A percentile compares a stretch with the other conserved stretches of the same genome.
phyloP scores from a whole-genome alignment of 2,329 filamentous ascomycete species.

The Berkeleyomyces basicola region DNA sequence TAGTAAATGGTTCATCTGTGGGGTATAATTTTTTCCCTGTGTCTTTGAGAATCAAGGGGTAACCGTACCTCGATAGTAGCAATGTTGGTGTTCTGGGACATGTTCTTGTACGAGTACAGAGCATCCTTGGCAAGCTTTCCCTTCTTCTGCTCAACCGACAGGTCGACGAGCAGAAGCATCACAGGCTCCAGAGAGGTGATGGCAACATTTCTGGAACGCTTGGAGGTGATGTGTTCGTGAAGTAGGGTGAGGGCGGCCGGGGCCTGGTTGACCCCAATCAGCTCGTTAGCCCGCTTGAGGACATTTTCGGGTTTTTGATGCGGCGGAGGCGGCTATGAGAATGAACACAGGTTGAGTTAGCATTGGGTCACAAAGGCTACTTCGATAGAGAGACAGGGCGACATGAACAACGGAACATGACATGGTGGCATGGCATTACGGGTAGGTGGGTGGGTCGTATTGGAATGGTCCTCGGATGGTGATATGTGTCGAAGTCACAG shows the following conservation, averaged over 20 bases:
- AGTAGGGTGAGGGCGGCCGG: conserved; percentile 84
- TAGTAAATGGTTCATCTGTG: no score
- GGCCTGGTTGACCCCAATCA: conserved; percentile 92
- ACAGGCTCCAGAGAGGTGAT: conserved; percentile 94
- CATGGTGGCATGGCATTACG: not conserved
- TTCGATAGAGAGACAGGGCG: not conserved
- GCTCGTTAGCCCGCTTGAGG: conserved; percentile 93
- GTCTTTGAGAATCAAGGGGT: not conserved
- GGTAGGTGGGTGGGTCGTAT: not conserved
- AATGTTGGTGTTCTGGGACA: conserved; percentile 96
- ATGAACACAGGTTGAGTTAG: conserved; percentile 10
- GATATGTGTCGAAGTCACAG: not conserved
- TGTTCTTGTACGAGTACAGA: conserved; percentile 99
- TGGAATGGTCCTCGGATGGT: not conserved
- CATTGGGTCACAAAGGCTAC: not conserved
- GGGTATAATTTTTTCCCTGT: not conserved
- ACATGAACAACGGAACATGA: not conserved
- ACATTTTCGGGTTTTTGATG: conserved; percentile 99
- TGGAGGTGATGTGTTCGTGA: conserved; percentile 98
- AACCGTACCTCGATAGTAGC: conserved; percentile 66
- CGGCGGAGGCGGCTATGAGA: conserved; percentile 67
- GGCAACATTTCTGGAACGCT: conserved; percentile 91
- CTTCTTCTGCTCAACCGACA: conserved; percentile 94
- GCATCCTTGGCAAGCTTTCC: conserved; percentile 98
- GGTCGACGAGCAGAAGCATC: conserved; percentile 93